These are phyloP conservation scores for Talaromyces funiculosus DNA, from an alignment of 2,329 filamentous ascomycete species.

Conservation along the genomic window DNA sequence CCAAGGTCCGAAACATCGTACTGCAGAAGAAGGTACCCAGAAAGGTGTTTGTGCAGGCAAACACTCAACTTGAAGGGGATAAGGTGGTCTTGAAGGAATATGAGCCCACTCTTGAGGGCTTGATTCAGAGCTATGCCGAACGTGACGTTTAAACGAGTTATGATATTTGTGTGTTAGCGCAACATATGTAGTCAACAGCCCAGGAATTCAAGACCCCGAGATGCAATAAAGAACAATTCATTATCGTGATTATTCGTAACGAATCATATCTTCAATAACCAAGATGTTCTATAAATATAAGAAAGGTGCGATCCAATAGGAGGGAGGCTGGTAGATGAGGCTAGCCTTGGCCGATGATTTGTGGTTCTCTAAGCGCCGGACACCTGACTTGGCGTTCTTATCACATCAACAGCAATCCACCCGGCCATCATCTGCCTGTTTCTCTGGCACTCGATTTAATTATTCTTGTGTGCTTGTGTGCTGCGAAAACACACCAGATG, in stretches of 20 bases:
- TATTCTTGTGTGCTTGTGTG: not conserved
- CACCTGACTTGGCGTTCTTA: not conserved
- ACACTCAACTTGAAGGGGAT: slow-evolving; percentile 67
- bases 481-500: not conserved
- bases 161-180: not conserved
- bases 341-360: slow-evolving; percentile 5
- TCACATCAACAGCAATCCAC: slow-evolving; percentile 6
- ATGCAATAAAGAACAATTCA: not conserved
- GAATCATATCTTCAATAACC: too few relatives aligned
- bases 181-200: not conserved
- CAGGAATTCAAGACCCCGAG: not conserved
- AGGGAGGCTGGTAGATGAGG: not conserved
- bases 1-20: slow-evolving; percentile 63
- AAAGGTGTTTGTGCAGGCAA: slow-evolving; percentile 85
- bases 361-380: slow-evolving; percentile 1
- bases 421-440: not conserved
- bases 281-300: not conserved
- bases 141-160: slow-evolving; percentile 32
- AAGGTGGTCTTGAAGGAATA: slow-evolving; percentile 79
- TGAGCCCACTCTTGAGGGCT: slow-evolving; percentile 69
- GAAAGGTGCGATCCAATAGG: not conserved
- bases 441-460: not conserved
- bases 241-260: not conserved
- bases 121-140: slow-evolving; percentile 78
- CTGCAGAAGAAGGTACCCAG: slow-evolving; percentile 56